Evolutionary conservation across 139 green algal species (phyloP), one percentile per base, ranked within the genome.

Genomic region (Closterium sp.): DNA sequence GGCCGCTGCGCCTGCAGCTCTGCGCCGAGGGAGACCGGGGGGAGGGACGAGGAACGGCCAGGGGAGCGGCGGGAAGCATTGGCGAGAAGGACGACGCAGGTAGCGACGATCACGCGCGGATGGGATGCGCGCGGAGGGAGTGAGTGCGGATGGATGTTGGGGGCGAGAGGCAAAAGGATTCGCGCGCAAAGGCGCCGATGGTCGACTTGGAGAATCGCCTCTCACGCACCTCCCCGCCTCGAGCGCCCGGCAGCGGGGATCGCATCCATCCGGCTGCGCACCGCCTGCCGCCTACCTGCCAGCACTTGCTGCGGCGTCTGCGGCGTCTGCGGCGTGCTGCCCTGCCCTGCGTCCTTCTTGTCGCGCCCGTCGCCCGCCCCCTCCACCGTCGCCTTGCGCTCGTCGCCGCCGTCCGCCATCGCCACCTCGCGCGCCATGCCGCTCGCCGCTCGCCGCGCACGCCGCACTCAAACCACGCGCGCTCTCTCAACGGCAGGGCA

Each of bases 1-100:
- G 90, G 36, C 12, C 33, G 21, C 28, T 92, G 36, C n/a, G 34
- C 81, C 55, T 92, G 92, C 33, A 92, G 8, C 28, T 92, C 90
- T 92, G 86, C 90, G 43, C 43, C 10, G 12, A 69, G 12, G 12
- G 23, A 2, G 43, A 69, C 43, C 43, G 43, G 12, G 43, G 43
- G 10, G 23, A 69, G 43, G 43, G 12, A 2, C 43, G 43, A n/a
- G 43, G 43, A 69, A 16, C 21, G 43, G 43, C 3, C 12, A 69
- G 43, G 43, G 43, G 43, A 69, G 43, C 5, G 43, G 43, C 43
- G 43, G n/a, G 8, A 69, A 69, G 43, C 43, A 69, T 69, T 69
- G 43, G 43, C 23, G 43, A 69, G 43, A 69, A 69, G 8, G 23
- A 69, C 43, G 43, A 69, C 12, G 43, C 7, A 69, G 23, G 43